A percentile compares a stretch with the other conserved stretches of the same genome.
These are phyloP conservation scores for Geotrichum carabidarum DNA, from an alignment of 1,139 yeast genomes.

Conservation along the genomic window DNA sequence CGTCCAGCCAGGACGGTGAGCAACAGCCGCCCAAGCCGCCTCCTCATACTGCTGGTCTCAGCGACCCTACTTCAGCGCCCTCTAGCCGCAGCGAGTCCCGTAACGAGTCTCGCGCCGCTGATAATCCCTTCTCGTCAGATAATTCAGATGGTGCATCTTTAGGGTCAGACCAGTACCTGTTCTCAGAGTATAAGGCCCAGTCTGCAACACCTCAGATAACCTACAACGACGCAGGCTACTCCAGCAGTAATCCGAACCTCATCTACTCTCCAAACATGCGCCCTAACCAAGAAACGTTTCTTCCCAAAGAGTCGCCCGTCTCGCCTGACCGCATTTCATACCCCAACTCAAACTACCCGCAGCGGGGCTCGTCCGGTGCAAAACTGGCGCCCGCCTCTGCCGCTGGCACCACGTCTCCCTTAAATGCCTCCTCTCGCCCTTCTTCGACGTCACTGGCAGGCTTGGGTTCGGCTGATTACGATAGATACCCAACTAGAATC, in stretches of 20 bases:
- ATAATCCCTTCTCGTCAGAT: slow-evolving; percentile 9
- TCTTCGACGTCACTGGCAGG: slow-evolving; percentile 21
- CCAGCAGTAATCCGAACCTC: slow-evolving; percentile 8
- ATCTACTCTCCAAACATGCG: slow-evolving; percentile 1
- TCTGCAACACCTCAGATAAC: background rate
- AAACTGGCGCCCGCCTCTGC: slow-evolving; percentile 19
- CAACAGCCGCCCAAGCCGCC: background rate
- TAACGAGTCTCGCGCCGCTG: background rate
- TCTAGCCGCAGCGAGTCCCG: background rate
- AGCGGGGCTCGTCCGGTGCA: slow-evolving; percentile 11
- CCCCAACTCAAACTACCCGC: slow-evolving; percentile 9
- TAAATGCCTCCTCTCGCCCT: slow-evolving; percentile 14
- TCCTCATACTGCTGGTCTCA: background rate
- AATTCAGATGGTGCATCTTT: slow-evolving; percentile 15
- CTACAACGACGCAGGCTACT: slow-evolving; percentile 16
- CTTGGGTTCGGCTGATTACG: slow-evolving; percentile 34
- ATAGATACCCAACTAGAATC: slow-evolving; percentile 39
- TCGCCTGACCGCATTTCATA: slow-evolving; percentile 5
- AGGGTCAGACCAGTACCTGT: slow-evolving; percentile 19
- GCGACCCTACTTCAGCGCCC: background rate
- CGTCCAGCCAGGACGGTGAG: too few relatives aligned
- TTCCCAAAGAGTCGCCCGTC: slow-evolving; percentile 16
- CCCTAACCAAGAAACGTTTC: slow-evolving; percentile 13
- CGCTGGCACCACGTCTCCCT: slow-evolving; percentile 13
- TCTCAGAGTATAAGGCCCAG: background rate